Evolutionary conservation across 2,329 filamentous ascomycete species (phyloP), one percentile per base, ranked within the genome.

Genomic region (Pseudofabraea citricarpa): DNA sequence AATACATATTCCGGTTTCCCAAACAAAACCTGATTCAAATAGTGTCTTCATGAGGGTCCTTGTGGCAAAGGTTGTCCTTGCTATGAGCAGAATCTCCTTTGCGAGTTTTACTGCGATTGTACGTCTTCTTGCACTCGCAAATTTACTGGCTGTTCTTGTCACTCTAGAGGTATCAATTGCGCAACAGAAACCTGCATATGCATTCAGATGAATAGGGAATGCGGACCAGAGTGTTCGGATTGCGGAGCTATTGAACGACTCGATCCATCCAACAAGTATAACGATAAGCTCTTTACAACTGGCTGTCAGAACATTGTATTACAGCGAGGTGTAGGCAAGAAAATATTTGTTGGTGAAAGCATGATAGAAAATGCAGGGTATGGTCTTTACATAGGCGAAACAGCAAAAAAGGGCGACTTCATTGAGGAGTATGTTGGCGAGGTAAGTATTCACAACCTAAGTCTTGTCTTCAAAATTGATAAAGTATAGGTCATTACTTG

Each of bases 391-490:
- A 74, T 83, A 2, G 83, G 44, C 3, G 59, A 61, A 37, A 35
- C 54, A 2, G 52, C 56, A 6, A 44, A 45, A 19, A 58, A 76
- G 47, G 79, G 83, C 41, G 82, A 86, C n/a, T 91, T 86, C 52
- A 72, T 93, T 15, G 84, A 86, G 23, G 88, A 93, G 60, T 93
- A 93, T 60, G 80, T 81, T 2, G 88, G 88, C 36, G 88, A 93
- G 60, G 71, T 89, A 41, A 41, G 44, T 27, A 12, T 22, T 33
- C 19, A 6, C 8, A 33, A 21, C 19, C 21, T 22, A 5, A 4
- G 29, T 23, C 2, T 39, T 19, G 6, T 6, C 6, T 2, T 32
- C 40, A 35, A 35, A 40, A 19, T 29, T 24, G 15, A 23, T 18
- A 35, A 32, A 15, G 13, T 20, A 9, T 18, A 91, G 61, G 70